phyloP scores from a whole-genome alignment of 257 asterid genomes.

The Petunia axillaris region DNA sequence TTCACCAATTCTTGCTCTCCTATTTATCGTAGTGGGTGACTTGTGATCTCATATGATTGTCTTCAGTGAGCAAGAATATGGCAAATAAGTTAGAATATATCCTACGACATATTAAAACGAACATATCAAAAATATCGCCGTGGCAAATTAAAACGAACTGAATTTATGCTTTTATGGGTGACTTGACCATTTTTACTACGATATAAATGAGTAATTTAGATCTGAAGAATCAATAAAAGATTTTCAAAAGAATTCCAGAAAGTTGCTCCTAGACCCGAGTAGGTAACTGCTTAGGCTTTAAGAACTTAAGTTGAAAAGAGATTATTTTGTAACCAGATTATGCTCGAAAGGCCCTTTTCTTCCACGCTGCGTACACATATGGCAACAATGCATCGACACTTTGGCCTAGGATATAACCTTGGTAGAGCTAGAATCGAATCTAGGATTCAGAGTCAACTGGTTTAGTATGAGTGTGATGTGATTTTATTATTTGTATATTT shows the following conservation, averaged over 20 bases:
- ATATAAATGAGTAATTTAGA: background rate
- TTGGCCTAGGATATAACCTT: background rate
- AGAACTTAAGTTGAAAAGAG: background rate
- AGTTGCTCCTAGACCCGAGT: background rate
- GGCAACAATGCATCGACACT: background rate
- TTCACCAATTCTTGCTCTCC: constrained; percentile 21
- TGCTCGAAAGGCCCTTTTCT: background rate
- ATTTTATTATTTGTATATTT: background rate
- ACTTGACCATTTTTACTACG: background rate
- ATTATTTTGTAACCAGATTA: background rate
- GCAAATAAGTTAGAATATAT: background rate
- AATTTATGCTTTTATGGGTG: background rate
- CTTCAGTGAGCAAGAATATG: background rate
- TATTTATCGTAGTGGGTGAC: constrained; percentile 23
- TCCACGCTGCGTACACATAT: background rate
- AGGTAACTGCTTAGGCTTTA: background rate
- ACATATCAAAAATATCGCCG: too few relatives aligned
- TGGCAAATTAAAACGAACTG: background rate
- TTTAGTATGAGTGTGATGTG: background rate
- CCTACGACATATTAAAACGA: background rate
- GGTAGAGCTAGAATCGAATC: background rate
- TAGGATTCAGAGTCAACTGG: background rate
- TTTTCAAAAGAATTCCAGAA: background rate
- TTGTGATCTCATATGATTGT: background rate
- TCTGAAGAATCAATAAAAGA: background rate